These are phyloP conservation scores for Carpinus fangiana DNA, from an alignment of 306 rosid genomes.

Conservation along the genomic window DNA sequence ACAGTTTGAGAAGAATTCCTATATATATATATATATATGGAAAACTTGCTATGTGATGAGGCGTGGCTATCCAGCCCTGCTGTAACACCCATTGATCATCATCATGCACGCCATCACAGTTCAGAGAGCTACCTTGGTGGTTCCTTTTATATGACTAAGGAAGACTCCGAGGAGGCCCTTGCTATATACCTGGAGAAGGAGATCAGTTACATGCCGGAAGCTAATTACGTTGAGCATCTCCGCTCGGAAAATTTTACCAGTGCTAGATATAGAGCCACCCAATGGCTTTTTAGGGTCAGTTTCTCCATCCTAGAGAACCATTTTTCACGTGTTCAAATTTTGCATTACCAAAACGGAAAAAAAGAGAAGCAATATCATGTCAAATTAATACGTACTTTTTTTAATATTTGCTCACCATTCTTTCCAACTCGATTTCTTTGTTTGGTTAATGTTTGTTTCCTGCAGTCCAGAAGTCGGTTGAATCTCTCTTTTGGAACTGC, in stretches of 20 bases:
- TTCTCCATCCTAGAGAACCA: too few species aligned
- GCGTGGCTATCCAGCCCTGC: constrained; percentile 45
- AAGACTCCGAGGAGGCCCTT: constrained; percentile 37
- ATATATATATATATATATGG: constrained; percentile 7
- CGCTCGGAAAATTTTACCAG: constrained; percentile 25
- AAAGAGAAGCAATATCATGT: too few species aligned
- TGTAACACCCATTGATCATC: background rate
- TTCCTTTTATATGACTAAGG: constrained; percentile 14
- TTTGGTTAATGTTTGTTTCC: background rate
- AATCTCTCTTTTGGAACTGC: constrained; percentile 47
- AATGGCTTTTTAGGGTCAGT: constrained; percentile 56
- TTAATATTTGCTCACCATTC: too few species aligned
- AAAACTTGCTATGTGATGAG: constrained; percentile 54
- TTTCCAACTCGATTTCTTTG: too few species aligned
- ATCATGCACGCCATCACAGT: background rate
- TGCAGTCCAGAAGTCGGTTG: constrained; percentile 49
- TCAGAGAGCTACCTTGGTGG: background rate
- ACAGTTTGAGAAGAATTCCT: background rate
- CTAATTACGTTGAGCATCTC: constrained; percentile 30
- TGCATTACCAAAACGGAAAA: too few species aligned
- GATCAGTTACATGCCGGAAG: constrained; percentile 32
- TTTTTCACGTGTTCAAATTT: too few species aligned
- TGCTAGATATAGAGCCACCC: constrained; percentile 44
- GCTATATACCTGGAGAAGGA: constrained; percentile 43
- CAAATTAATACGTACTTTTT: too few species aligned